Percentiles rank a stretch among this genome's conserved stretches.
These are phyloP conservation scores for Boletus semigastroideus DNA, from an alignment of 1,284 basidiomycete species.

Conservation along the genomic window DNA sequence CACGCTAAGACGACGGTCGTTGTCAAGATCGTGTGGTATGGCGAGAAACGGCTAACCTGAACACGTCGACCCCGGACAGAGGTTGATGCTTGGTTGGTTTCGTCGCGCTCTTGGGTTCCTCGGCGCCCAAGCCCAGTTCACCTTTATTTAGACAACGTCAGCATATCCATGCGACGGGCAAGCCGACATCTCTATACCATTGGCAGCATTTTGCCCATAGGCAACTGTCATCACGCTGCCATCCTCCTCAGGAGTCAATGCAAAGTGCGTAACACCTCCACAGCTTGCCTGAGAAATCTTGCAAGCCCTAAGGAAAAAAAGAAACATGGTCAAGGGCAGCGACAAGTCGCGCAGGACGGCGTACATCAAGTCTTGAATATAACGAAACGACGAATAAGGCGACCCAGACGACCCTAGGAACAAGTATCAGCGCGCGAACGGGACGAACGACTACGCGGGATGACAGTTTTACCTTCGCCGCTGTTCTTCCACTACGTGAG, in stretches of 20 bases:
- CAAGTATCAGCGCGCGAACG: conserved; percentile 9
- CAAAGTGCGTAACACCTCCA: conserved; percentile 91
- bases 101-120: conserved; percentile 83
- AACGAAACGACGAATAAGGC: conserved; percentile 80
- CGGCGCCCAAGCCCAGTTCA: conserved; percentile 80
- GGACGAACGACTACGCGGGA: not conserved
- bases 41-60: conserved; percentile 55
- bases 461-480: conserved; percentile 69
- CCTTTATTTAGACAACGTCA: conserved; percentile 39
- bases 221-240: conserved; percentile 76
- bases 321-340: conserved; percentile 1
- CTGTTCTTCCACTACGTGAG: conserved; percentile 81
- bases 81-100: conserved; percentile 78
- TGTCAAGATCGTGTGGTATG: not conserved
- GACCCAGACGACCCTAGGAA: conserved; percentile 70
- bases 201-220: conserved; percentile 83
- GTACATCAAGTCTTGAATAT: conserved; percentile 79
- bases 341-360: conserved; percentile 18
- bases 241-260: conserved; percentile 71
- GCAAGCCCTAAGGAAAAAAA: conserved; percentile 73
- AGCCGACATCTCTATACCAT: conserved; percentile 45
- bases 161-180: not conserved
- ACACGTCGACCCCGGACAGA: conserved; percentile 71
- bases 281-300: conserved; percentile 66
- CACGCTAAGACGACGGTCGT: conserved; percentile 48